phyloP scores from a whole-genome alignment of 768 basidiomycete genomes.

The Agrocybe praecox region DNA sequence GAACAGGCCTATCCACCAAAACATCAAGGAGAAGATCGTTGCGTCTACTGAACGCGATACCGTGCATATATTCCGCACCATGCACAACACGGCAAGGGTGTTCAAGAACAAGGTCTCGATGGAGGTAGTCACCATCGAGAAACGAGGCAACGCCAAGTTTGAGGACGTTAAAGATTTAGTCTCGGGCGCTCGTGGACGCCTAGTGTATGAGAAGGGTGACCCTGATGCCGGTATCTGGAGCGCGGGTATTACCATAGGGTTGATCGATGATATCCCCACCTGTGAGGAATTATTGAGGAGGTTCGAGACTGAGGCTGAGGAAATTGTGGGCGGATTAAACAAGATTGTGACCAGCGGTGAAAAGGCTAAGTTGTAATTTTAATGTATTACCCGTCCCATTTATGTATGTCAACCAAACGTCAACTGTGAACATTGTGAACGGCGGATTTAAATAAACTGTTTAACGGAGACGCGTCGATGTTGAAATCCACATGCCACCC shows the following conservation, averaged over 20 bases:
- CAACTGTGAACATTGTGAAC: not conserved
- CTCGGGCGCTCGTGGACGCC: conserved; percentile 65
- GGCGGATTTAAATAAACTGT: not conserved
- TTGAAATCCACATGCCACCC: not conserved
- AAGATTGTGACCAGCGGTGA: conserved; percentile 23
- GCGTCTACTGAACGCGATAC: conserved; percentile 83
- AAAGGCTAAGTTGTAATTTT: conserved; percentile 41
- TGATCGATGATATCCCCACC: conserved; percentile 85
- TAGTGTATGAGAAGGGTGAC: conserved; percentile 85
- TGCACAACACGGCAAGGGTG: conserved; percentile 83
- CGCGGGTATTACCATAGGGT: conserved; percentile 63
- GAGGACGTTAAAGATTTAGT: conserved; percentile 82
- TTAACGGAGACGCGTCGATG: not conserved
- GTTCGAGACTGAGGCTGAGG: conserved; percentile 78
- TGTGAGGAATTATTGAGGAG: conserved; percentile 69
- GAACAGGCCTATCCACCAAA: conserved; percentile 78
- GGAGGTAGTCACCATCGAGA: conserved; percentile 87
- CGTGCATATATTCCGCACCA: conserved; percentile 86
- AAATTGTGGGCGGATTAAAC: conserved; percentile 55
- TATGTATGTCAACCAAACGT: not conserved
- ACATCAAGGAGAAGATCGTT: conserved; percentile 90
- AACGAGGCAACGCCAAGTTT: conserved; percentile 83
- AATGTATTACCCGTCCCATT: not conserved
- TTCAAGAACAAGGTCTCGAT: conserved; percentile 83
- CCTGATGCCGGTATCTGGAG: conserved; percentile 88